phyloP scores from a whole-genome alignment of 306 rosid species.

The Rosa rugosa region DNA sequence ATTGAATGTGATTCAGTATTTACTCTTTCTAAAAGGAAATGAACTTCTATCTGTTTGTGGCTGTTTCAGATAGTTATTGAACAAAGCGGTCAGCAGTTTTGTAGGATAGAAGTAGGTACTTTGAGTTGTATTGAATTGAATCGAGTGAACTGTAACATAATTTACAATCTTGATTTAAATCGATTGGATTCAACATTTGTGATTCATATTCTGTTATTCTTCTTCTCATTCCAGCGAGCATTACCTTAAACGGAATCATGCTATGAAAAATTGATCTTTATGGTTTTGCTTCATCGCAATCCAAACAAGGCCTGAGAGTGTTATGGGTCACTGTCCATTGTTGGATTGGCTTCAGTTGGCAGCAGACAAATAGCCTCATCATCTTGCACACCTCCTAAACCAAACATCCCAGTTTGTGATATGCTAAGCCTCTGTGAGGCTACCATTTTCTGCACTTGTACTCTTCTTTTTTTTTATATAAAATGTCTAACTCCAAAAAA shows the following conservation, averaged over 20 bases:
- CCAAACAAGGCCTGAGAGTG: not conserved
- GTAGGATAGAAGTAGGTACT: slow-evolving; percentile 39
- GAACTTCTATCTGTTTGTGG: slow-evolving; percentile 44
- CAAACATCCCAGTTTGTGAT: slow-evolving; percentile 21
- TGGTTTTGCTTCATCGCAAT: not conserved
- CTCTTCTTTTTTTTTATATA: not conserved
- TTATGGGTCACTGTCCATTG: not conserved
- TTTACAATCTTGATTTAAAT: not conserved
- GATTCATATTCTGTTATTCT: not conserved
- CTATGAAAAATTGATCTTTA: not conserved
- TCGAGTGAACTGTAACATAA: not conserved
- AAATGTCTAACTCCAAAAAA: not conserved
- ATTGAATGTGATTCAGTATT: slow-evolving; percentile 41
- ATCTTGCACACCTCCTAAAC: slow-evolving; percentile 1
- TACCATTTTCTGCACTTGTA: slow-evolving; percentile 27
- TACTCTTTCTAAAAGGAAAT: slow-evolving; percentile 24
- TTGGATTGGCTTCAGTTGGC: not conserved
- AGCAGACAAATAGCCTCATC: slow-evolving; percentile 21
- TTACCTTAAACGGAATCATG: not conserved
- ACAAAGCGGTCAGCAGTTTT: slow-evolving; percentile 66
- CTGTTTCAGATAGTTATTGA: slow-evolving; percentile 46
- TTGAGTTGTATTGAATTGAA: not conserved
- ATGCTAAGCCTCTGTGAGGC: slow-evolving; percentile 38
- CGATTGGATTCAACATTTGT: not conserved
- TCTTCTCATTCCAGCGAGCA: not conserved